A percentile compares a stretch with the other conserved stretches of the same genome.
phyloP scores from a whole-genome alignment of 2,329 filamentous ascomycete genomes.

The Nemania sp. region DNA sequence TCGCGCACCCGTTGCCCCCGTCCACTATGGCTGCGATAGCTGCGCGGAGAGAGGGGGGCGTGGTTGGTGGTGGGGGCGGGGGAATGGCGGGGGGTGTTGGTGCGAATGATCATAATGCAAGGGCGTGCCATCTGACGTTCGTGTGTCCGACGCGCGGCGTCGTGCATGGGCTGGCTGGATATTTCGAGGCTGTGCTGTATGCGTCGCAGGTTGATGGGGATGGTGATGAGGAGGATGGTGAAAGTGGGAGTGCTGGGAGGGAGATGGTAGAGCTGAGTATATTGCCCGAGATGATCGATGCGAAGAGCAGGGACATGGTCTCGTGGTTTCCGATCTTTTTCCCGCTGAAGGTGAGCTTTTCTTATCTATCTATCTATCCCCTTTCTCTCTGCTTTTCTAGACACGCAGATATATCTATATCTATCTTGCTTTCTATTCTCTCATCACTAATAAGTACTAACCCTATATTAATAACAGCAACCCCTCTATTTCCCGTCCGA shows the following conservation, averaged over 20 bases:
- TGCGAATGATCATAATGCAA: constrained; percentile 87
- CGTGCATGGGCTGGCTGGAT: constrained; percentile 88
- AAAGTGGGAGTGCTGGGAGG: constrained; percentile 42
- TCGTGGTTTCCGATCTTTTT: constrained; percentile 99
- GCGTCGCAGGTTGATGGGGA: constrained; percentile 41
- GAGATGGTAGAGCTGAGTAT: constrained; percentile 83
- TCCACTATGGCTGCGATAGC: constrained; percentile 58
- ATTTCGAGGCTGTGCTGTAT: constrained; percentile 97
- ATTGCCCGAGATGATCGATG: constrained; percentile 86
- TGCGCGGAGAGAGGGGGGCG: constrained; percentile 64
- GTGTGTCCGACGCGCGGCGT: constrained; percentile 77
- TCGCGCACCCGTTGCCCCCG: constrained; percentile 71
- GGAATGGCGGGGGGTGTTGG: constrained; percentile 76
- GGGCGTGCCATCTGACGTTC: constrained; percentile 79
- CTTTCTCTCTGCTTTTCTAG: neutral
- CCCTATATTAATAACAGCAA: constrained; percentile 64
- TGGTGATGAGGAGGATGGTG: constrained; percentile 40
- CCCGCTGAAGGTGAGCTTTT: constrained; percentile 75
- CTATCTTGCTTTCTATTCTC: neutral
- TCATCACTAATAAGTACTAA: neutral
- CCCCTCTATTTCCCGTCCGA: constrained; percentile 85
- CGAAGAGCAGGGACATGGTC: constrained; percentile 96
- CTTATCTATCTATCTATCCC: neutral
- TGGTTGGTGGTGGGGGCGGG: constrained; percentile 68
- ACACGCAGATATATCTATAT: neutral